These are phyloP conservation scores for Cercospora sp. DNA, from an alignment of 2,329 filamentous ascomycete genomes.

Conservation along the genomic window DNA sequence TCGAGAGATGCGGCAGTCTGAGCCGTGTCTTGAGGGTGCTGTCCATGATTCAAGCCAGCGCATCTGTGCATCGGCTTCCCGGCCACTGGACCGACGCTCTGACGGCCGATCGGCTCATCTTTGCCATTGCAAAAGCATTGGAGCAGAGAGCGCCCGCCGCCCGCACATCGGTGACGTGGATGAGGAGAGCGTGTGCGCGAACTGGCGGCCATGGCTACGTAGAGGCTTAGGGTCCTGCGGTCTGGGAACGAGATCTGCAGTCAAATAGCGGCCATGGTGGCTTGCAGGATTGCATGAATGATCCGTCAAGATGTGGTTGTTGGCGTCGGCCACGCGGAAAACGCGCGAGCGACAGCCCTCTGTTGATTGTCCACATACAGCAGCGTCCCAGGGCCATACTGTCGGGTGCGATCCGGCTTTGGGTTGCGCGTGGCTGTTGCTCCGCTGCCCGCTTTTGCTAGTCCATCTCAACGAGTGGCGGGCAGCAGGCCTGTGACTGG, in stretches of 20 bases:
- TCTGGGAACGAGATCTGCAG: neutral
- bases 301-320: neutral
- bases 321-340: neutral
- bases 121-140: neutral
- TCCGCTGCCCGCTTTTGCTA: constrained; percentile 15
- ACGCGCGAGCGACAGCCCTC: neutral
- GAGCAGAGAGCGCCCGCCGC: neutral
- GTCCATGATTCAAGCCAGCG: neutral
- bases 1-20: neutral
- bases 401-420: neutral
- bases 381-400: neutral
- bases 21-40: neutral
- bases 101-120: neutral
- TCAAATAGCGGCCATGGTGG: neutral
- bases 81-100: neutral
- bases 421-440: constrained; percentile 7
- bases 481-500: neutral
- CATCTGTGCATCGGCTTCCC: neutral
- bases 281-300: constrained; percentile 6
- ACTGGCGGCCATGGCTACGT: neutral
- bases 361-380: neutral
- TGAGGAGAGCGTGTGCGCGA: neutral
- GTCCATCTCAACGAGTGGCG: neutral
- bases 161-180: neutral
- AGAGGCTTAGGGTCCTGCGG: neutral